phyloP scores from a whole-genome alignment of 768 basidiomycete genomes.

The Lactarius evosmus region DNA sequence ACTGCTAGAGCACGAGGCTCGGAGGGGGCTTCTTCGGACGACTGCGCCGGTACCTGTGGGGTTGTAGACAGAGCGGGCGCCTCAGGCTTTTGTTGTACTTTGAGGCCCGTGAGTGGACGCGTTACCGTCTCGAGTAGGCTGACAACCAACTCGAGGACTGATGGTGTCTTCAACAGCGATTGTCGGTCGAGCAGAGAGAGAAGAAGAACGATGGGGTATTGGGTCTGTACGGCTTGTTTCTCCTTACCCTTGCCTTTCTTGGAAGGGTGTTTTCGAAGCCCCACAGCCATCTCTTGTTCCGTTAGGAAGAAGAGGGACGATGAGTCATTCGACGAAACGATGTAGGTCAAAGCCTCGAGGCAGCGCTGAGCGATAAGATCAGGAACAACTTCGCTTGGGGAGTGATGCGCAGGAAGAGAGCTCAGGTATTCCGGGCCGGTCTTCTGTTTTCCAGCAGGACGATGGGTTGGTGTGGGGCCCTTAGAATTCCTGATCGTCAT shows the following conservation, averaged over 20 bases:
- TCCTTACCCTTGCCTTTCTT: slow-evolving; percentile 98
- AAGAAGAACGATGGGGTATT: slow-evolving; percentile 89
- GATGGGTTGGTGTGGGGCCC: slow-evolving; percentile 40
- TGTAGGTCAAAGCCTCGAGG: slow-evolving; percentile 84
- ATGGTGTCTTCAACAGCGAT: slow-evolving; percentile 78
- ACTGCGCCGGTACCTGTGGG: not conserved
- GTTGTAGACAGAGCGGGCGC: not conserved
- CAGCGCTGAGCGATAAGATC: slow-evolving; percentile 93
- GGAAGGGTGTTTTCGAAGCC: slow-evolving; percentile 60
- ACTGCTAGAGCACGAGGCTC: slow-evolving; percentile 15
- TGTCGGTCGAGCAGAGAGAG: slow-evolving; percentile 86
- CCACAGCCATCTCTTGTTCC: slow-evolving; percentile 87
- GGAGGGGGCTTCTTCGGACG: slow-evolving; percentile 18
- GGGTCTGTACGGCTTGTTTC: slow-evolving; percentile 71
- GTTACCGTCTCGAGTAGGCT: slow-evolving; percentile 85
- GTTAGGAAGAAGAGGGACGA: slow-evolving; percentile 93
- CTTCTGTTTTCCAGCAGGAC: slow-evolving; percentile 68
- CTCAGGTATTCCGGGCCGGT: slow-evolving; percentile 50
- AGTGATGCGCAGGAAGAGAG: slow-evolving; percentile 47
- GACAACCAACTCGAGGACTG: slow-evolving; percentile 92
- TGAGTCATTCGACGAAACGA: slow-evolving; percentile 79
- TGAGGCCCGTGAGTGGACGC: slow-evolving; percentile 69
- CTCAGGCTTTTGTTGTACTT: slow-evolving; percentile 43
- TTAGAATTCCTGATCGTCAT: slow-evolving; percentile 73
- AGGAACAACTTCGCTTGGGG: slow-evolving; percentile 78